These are phyloP conservation scores for Scleromitrula shiraiana DNA, from an alignment of 2,329 filamentous ascomycete genomes.

Conservation along the genomic window DNA sequence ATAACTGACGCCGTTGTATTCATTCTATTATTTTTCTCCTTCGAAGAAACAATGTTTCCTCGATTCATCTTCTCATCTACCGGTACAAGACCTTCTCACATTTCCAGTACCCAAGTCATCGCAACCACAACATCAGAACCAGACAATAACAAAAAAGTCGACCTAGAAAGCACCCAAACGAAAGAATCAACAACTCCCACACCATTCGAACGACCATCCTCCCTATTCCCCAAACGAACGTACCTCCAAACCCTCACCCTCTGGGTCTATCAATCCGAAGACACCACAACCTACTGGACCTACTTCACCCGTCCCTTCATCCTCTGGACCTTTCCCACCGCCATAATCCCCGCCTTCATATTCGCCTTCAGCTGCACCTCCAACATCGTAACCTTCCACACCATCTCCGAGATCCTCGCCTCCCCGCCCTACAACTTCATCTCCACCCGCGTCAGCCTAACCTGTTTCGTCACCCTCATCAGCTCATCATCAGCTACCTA, in stretches of 20 bases:
- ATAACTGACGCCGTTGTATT: not conserved
- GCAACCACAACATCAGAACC: not conserved
- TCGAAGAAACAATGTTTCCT: not conserved
- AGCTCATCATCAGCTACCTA: slow-evolving; percentile 32
- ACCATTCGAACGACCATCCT: not conserved
- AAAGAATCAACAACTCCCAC: not conserved
- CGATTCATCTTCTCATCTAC: not conserved
- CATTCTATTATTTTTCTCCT: not conserved
- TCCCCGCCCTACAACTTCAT: slow-evolving; percentile 10
- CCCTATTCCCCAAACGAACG: not conserved
- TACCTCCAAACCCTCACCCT: not conserved
- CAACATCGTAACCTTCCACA: not conserved
- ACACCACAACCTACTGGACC: not conserved
- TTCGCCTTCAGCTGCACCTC: not conserved
- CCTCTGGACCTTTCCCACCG: not conserved
- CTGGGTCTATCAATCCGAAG: not conserved
- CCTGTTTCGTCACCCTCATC: slow-evolving; percentile 30
- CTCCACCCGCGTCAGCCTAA: slow-evolving; percentile 15
- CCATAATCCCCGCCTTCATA: not conserved
- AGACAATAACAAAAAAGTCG: not conserved
- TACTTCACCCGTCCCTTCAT: not conserved
- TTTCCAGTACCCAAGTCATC: no score
- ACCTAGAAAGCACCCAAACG: not conserved
- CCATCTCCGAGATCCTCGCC: slow-evolving; percentile 4
- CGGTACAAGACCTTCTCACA: not conserved